Conservation (phyloP, 306 rosid species). For the Senna tora region DNA sequence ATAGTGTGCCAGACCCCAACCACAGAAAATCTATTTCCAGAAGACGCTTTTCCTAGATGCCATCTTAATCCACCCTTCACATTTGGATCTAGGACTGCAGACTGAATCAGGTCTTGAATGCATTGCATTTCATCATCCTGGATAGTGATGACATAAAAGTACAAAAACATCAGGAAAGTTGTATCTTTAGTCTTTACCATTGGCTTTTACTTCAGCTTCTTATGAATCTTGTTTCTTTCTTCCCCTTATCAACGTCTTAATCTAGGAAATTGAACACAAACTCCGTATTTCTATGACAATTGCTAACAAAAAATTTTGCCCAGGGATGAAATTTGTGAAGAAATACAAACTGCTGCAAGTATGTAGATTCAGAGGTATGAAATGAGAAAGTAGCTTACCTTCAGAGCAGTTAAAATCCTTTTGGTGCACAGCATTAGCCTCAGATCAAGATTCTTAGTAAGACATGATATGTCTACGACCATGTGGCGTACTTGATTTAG, state of each 20-base stretch:
- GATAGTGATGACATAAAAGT: not conserved
- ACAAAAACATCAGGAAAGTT: not conserved
- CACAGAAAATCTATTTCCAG: constrained; percentile 49
- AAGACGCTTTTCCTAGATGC: constrained; percentile 53
- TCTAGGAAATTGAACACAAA: not conserved
- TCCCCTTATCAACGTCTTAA: not conserved
- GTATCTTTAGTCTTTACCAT: not conserved
- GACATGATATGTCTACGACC: constrained; percentile 55
- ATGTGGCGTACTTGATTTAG: constrained; percentile 46
- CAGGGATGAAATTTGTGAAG: not conserved
- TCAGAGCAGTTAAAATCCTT: constrained; percentile 30
- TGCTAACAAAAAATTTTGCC: not conserved
- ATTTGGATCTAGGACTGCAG: constrained; percentile 53
- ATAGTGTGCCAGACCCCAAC: constrained; percentile 49
- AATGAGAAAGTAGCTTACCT: constrained; percentile 41
- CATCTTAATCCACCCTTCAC: constrained; percentile 75
- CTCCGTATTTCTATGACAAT: not conserved
- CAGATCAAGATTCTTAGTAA: constrained; percentile 50
- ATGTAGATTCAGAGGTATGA: constrained; percentile 1
- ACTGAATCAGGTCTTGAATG: constrained; percentile 46
- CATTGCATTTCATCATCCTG: constrained; percentile 61
- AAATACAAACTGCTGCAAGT: not conserved
- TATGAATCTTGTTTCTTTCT: not conserved
- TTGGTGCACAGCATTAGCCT: constrained; percentile 54
- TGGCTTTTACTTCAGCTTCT: not conserved